Evolutionary conservation across 768 basidiomycete genomes (phyloP).

Genomic region (Suillus subaureus): DNA sequence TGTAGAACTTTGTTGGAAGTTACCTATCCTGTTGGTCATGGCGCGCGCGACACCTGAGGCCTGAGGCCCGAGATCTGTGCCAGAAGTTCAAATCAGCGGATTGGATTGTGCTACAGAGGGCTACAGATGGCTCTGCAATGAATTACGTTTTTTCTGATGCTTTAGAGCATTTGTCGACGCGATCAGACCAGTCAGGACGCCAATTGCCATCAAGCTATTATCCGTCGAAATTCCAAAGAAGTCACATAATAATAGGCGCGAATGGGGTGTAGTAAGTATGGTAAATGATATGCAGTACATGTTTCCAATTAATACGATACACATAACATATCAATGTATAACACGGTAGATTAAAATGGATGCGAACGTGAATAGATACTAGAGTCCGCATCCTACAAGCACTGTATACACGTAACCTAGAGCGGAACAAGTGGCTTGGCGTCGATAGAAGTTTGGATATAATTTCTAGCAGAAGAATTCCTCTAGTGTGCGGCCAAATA

Average conservation of each 20-base stretch:
- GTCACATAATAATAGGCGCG: not conserved
- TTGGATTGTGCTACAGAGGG: too few species aligned
- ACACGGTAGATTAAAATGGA: not conserved
- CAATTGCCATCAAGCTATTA: not conserved
- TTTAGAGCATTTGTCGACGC: not conserved
- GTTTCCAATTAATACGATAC: not conserved
- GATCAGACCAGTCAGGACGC: not conserved
- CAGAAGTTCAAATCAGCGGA: too few species aligned
- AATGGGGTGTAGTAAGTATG: not conserved
- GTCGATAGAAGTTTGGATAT: not conserved
- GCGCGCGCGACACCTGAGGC: not conserved
- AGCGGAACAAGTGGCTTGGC: not conserved
- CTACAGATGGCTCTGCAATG: too few species aligned
- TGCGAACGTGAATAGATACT: not conserved
- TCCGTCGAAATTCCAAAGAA: not conserved
- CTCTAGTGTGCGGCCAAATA: conserved; percentile 40
- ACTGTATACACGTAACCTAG: not conserved
- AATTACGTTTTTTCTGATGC: too few species aligned
- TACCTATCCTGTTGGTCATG: not conserved
- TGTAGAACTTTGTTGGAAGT: not conserved
- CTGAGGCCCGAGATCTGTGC: too few species aligned
- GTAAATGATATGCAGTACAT: not conserved
- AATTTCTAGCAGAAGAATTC: conserved; percentile 37
- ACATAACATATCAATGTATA: not conserved
- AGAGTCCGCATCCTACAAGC: not conserved